Percentiles rank a stretch among this genome's conserved stretches.
Conservation (phyloP, 768 basidiomycete species). For the Lactarius indigo region DNA sequence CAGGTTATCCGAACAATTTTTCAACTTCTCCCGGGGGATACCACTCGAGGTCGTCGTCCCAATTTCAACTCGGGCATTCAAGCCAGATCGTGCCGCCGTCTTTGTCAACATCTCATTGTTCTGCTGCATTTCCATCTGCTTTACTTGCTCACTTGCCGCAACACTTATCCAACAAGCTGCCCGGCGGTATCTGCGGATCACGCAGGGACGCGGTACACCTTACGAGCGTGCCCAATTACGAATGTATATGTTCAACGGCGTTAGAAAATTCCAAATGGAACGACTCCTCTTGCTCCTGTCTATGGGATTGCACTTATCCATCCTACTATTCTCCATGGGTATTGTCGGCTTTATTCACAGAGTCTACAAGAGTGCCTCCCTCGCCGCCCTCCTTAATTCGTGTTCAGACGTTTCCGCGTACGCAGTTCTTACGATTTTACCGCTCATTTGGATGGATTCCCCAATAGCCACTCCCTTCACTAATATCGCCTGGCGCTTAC, state of each 20-base stretch:
- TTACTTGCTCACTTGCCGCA: background rate
- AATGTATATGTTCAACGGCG: background rate
- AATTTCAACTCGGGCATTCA: no score
- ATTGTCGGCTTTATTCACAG: background rate
- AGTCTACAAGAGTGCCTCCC: no score
- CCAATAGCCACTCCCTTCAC: no score
- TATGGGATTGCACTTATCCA: background rate
- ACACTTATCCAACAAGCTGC: slow-evolving; percentile 9
- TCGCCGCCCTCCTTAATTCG: no score
- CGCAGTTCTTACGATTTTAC: no score
- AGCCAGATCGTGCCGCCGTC: background rate
- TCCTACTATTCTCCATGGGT: no score
- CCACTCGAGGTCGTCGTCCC: no score
- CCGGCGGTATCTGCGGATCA: background rate
- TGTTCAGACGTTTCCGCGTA: no score
- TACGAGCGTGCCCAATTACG: background rate
- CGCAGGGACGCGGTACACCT: background rate
- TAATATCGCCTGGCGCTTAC: no score
- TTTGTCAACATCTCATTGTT: slow-evolving; percentile 4
- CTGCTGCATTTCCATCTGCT: background rate
- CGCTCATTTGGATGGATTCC: no score
- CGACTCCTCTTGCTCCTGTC: background rate
- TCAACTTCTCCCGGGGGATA: no score
- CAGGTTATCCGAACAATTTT: no score
- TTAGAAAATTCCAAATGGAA: background rate